phyloP scores from a whole-genome alignment of 2,329 filamentous ascomycete species.

The Mollisiaceae sp. region DNA sequence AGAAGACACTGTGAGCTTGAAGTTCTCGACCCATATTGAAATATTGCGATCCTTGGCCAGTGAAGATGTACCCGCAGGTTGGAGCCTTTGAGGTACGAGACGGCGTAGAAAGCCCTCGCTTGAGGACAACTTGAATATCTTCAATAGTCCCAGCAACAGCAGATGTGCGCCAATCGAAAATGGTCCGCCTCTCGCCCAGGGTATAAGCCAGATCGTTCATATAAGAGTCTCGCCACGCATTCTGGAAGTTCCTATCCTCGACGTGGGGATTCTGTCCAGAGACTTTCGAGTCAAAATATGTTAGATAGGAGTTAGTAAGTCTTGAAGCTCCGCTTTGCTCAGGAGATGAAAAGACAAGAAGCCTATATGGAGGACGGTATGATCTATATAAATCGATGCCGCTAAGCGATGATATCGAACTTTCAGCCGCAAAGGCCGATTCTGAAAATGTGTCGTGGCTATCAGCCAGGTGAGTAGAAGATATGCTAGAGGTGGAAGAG shows the following conservation, averaged over 20 bases:
- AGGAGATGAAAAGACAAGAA: constrained; percentile 9
- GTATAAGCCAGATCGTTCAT: constrained; percentile 36
- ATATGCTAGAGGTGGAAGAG: background rate
- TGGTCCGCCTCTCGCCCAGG: constrained; percentile 31
- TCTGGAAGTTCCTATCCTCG: too few species aligned
- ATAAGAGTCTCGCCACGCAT: too few species aligned
- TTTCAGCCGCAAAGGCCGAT: background rate
- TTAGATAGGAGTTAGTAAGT: constrained; percentile 23
- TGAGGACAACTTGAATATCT: background rate
- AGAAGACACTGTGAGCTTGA: constrained; percentile 44
- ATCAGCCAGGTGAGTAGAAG: constrained; percentile 6
- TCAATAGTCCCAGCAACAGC: constrained; percentile 20
- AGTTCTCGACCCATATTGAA: constrained; percentile 38
- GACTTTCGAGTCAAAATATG: constrained; percentile 28
- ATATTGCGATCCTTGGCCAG: constrained; percentile 40
- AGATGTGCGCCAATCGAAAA: constrained; percentile 32
- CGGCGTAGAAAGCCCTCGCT: constrained; percentile 2
- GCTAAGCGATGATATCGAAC: background rate
- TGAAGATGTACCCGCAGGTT: constrained; percentile 37
- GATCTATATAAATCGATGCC: background rate
- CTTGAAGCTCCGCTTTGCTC: constrained; percentile 15
- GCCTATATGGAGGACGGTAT: too few species aligned
- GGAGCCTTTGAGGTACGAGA: constrained; percentile 15
- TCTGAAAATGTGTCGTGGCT: background rate
- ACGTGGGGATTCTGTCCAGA: constrained; percentile 15